Evolutionary conservation across 108 stramenopile genomes (phyloP).

Genomic region (Nitzschia sp.): DNA sequence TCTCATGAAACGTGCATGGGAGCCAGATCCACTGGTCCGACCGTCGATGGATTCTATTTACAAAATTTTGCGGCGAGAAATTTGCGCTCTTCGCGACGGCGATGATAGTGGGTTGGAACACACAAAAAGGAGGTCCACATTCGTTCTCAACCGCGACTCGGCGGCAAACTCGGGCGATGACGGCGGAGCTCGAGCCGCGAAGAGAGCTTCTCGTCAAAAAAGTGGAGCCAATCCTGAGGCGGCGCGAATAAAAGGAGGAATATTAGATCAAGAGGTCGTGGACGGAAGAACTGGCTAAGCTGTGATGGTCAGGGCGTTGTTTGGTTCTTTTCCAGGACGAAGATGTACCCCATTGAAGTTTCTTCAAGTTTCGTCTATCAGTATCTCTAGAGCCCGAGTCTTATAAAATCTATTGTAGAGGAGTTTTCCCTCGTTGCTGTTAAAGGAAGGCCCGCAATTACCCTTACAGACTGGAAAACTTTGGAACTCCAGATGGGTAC

Average conservation of each 20-base stretch:
- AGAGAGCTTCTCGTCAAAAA: background rate
- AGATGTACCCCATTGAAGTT: background rate
- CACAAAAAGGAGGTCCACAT: constrained; percentile 48
- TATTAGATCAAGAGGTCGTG: constrained; percentile 18
- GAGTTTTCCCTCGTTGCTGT: too few species aligned
- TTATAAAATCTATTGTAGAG: too few species aligned
- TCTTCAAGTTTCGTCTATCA: background rate
- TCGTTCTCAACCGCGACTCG: constrained; percentile 44
- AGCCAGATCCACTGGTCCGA: constrained; percentile 60
- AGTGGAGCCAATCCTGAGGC: constrained; percentile 15
- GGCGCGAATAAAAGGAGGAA: constrained; percentile 26
- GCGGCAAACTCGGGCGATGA: constrained; percentile 22
- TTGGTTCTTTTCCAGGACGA: background rate
- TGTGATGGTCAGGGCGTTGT: background rate
- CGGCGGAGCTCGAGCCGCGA: background rate
- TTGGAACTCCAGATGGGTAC: too few species aligned
- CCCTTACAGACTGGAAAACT: too few species aligned
- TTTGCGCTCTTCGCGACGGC: constrained; percentile 51
- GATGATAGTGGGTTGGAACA: constrained; percentile 59
- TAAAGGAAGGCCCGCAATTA: too few species aligned
- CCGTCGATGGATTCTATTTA: constrained; percentile 66
- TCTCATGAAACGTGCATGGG: constrained; percentile 72
- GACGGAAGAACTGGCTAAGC: constrained; percentile 13
- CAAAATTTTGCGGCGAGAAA: constrained; percentile 54
- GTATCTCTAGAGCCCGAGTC: background rate